These are phyloP conservation scores for Oryza punctata DNA, from an alignment of 176 grass and related monocot genomes.

Conservation along the genomic window DNA sequence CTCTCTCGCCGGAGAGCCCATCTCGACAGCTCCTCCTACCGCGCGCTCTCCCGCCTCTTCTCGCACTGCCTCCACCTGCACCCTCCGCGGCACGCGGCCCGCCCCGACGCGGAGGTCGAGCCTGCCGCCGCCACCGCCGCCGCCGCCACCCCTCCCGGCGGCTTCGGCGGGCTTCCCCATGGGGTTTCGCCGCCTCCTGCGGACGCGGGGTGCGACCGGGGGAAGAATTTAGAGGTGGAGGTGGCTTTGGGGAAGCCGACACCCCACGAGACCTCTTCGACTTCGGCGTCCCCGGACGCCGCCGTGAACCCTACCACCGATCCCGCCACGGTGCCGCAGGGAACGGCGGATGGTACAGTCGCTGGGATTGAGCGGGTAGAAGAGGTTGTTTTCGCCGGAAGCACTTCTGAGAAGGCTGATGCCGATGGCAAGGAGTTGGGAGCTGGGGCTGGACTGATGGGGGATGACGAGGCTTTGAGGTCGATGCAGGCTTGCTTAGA, in stretches of 20 bases:
- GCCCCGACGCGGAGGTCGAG: background rate
- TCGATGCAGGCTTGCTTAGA: conserved; percentile 42
- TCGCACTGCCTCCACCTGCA: conserved; percentile 58
- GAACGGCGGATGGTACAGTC: background rate
- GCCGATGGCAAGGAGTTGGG: conserved; percentile 1
- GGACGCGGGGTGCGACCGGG: background rate
- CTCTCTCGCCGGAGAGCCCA: conserved; percentile 56
- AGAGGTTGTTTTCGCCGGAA: background rate
- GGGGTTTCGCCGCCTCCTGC: background rate
- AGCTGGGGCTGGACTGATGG: conserved; percentile 19
- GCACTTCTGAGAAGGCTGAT: background rate
- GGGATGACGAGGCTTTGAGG: conserved; percentile 42
- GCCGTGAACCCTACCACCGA: conserved; percentile 23
- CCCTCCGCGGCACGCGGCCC: background rate
- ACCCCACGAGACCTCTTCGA: background rate
- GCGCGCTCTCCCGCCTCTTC: conserved; percentile 71
- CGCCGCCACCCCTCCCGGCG: background rate
- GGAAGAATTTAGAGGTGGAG: conserved; percentile 17
- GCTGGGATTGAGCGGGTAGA: background rate
- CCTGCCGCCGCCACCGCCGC: background rate
- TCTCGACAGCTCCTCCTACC: conserved; percentile 72
- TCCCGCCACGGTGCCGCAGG: background rate
- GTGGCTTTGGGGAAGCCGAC: background rate
- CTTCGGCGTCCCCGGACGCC: background rate
- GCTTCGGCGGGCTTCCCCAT: background rate